These are phyloP conservation scores for Pleurostoma richardsiae DNA, from an alignment of 2,329 filamentous ascomycete genomes.

Conservation along the genomic window DNA sequence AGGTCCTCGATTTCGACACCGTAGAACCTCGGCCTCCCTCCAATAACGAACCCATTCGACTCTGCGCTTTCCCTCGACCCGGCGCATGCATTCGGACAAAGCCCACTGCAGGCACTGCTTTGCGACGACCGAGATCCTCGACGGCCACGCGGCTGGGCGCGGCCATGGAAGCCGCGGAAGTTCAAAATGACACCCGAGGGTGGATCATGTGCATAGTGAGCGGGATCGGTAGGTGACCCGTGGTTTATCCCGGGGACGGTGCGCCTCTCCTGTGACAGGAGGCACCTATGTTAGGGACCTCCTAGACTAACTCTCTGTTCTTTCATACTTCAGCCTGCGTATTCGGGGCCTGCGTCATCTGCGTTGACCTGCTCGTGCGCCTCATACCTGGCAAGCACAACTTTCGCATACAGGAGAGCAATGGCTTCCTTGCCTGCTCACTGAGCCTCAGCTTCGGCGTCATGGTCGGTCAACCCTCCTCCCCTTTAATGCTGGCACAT, in stretches of 20 bases:
- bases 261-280: neutral
- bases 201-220: constrained; percentile 92
- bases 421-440: constrained; percentile 79
- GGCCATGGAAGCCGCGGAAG: constrained; percentile 31
- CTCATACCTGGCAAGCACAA: constrained; percentile 66
- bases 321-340: constrained; percentile 47
- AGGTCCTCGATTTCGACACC: neutral
- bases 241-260: too few species aligned
- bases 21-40: neutral
- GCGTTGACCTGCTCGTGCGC: constrained; percentile 73
- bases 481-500: neutral
- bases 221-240: constrained; percentile 51
- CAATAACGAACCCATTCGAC: neutral
- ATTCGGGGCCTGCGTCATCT: constrained; percentile 78
- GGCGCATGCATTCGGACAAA: constrained; percentile 1
- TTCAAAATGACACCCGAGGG: constrained; percentile 80
- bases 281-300: neutral
- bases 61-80: neutral
- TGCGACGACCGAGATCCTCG: neutral
- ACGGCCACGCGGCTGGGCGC: constrained; percentile 3
- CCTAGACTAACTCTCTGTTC: too few species aligned
- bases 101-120: constrained; percentile 7
- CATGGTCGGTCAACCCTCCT: constrained; percentile 61
- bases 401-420: constrained; percentile 88
- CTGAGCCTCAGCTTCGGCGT: constrained; percentile 92